A percentile compares a stretch with the other conserved stretches of the same genome.
phyloP scores from a whole-genome alignment of 2,329 filamentous ascomycete genomes.

The Verticillium tricorpus region DNA sequence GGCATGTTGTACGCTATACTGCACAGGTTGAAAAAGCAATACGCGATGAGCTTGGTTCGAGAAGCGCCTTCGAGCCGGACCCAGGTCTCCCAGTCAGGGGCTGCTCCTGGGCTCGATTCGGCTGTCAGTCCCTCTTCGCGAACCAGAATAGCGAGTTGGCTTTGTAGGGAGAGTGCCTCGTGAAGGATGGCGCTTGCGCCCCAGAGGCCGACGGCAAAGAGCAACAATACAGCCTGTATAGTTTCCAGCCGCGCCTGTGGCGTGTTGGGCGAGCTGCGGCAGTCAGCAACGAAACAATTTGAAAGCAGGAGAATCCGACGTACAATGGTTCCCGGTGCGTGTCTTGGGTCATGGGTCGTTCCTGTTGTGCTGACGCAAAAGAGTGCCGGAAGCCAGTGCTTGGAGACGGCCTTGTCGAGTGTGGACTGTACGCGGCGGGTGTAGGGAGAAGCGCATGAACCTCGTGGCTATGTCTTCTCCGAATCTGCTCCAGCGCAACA shows the following conservation, averaged over 20 bases:
- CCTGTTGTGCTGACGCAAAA: slow-evolving; percentile 53
- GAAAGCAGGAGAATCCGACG: slow-evolving; percentile 20
- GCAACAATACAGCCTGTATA: slow-evolving; percentile 57
- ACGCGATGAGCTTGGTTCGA: slow-evolving; percentile 56
- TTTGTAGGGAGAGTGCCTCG: slow-evolving; percentile 56
- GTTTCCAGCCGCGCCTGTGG: slow-evolving; percentile 58
- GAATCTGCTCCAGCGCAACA: slow-evolving; percentile 54
- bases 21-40: slow-evolving; percentile 59
- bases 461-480: slow-evolving; percentile 51
- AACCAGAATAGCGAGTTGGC: slow-evolving; percentile 51
- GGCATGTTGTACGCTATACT: slow-evolving; percentile 59
- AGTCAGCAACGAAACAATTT: neutral
- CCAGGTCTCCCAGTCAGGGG: slow-evolving; percentile 56
- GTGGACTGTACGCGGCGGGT: slow-evolving; percentile 53
- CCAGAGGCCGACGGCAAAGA: slow-evolving; percentile 59
- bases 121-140: slow-evolving; percentile 52
- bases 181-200: slow-evolving; percentile 56
- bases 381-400: slow-evolving; percentile 54
- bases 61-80: slow-evolving; percentile 51
- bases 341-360: slow-evolving; percentile 52
- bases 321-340: slow-evolving; percentile 57
- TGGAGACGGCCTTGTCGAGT: slow-evolving; percentile 55
- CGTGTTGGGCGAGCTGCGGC: slow-evolving; percentile 49
- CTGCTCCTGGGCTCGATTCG: slow-evolving; percentile 39
- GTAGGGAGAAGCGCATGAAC: slow-evolving; percentile 53